These are phyloP conservation scores for Ophiognomonia clavigignenti-juglandacearum DNA, from an alignment of 2,329 filamentous ascomycete genomes.

Conservation along the genomic window DNA sequence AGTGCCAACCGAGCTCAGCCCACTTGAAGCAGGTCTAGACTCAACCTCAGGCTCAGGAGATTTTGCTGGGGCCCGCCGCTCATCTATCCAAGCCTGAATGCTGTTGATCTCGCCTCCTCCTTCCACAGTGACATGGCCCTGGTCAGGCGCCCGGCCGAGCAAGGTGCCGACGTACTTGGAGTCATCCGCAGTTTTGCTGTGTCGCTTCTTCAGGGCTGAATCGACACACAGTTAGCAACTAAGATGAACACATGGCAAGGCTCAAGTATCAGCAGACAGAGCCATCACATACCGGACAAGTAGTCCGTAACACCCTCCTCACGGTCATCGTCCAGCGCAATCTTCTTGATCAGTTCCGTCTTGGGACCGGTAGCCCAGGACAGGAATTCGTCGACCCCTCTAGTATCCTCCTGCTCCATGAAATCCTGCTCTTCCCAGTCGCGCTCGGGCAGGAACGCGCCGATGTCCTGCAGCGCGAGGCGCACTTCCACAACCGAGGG, in stretches of 20 bases:
- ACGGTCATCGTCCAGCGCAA: conserved; percentile 69
- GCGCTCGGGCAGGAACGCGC: conserved; percentile 66
- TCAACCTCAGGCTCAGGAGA: conserved; percentile 24
- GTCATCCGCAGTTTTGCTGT: conserved; percentile 84
- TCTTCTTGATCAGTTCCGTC: conserved; percentile 75
- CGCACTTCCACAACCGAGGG: conserved; percentile 73
- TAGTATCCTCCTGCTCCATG: conserved; percentile 67
- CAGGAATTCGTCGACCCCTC: conserved; percentile 73
- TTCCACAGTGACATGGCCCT: conserved; percentile 70
- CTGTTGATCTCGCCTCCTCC: conserved; percentile 62
- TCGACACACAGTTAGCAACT: conserved; percentile 25
- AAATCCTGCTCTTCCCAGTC: conserved; percentile 65
- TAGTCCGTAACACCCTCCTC: conserved; percentile 61
- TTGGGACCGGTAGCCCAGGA: conserved; percentile 70
- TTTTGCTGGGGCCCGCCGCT: conserved; percentile 25
- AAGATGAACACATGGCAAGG: neutral
- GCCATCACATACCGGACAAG: conserved; percentile 49
- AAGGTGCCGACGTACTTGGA: conserved; percentile 81
- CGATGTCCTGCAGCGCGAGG: conserved; percentile 78
- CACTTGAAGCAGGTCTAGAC: conserved; percentile 47
- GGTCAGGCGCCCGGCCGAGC: conserved; percentile 68
- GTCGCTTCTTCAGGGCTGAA: conserved; percentile 77
- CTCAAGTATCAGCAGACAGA: neutral
- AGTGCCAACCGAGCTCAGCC: conserved; percentile 50
- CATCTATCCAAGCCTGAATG: conserved; percentile 60